Evolutionary conservation across 495 filamentous ascomycete species (phyloP).

Genomic region (Aspergillus coremiiformis): DNA sequence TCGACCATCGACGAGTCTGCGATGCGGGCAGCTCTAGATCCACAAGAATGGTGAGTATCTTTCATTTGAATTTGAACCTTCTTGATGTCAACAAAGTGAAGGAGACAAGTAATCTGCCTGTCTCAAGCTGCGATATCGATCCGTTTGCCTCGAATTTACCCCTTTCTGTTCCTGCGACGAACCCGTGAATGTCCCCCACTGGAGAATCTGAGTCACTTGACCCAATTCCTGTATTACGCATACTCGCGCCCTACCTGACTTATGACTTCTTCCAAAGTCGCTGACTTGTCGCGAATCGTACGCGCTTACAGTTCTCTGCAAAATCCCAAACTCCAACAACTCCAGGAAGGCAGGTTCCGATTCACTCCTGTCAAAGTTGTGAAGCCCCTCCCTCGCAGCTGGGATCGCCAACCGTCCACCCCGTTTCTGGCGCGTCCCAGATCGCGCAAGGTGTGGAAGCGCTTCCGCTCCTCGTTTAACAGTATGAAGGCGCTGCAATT

Average conservation of each 20-base stretch:
- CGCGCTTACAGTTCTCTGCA: background rate
- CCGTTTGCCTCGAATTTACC: background rate
- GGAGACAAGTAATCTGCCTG: background rate
- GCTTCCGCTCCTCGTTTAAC: slow-evolving; percentile 36
- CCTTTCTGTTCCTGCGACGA: background rate
- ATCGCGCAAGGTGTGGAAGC: slow-evolving; percentile 48
- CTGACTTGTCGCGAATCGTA: background rate
- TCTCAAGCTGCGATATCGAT: background rate
- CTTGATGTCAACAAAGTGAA: background rate
- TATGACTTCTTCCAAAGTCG: background rate
- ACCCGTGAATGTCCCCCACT: background rate
- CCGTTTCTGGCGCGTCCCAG: slow-evolving; percentile 37
- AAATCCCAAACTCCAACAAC: background rate
- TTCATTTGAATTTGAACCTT: background rate
- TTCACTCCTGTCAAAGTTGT: slow-evolving; percentile 32
- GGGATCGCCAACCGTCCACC: slow-evolving; percentile 51
- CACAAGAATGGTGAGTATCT: background rate
- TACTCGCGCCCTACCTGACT: background rate
- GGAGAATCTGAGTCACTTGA: background rate
- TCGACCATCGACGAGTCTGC: background rate
- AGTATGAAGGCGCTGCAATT: slow-evolving; percentile 33
- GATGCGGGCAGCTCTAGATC: background rate
- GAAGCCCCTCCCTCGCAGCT: slow-evolving; percentile 35
- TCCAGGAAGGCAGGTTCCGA: slow-evolving; percentile 25
- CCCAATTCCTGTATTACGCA: background rate